These are phyloP conservation scores for Hordeum marinum DNA, from an alignment of 176 grass and related monocot genomes.

Conservation along the genomic window DNA sequence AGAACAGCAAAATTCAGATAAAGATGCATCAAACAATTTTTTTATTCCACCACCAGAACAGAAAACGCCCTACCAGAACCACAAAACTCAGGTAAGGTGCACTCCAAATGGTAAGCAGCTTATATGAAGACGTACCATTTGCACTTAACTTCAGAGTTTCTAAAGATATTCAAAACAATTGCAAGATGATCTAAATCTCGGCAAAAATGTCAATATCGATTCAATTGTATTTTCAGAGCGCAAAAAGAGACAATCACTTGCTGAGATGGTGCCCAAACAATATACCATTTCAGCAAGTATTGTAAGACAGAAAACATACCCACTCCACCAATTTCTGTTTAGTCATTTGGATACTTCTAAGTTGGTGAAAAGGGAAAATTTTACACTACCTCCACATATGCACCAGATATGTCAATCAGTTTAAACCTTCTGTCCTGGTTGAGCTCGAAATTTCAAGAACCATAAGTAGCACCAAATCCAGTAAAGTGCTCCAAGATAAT, in stretches of 20 bases:
- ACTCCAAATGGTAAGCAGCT: no score
- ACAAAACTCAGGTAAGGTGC: background rate
- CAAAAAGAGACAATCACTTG: background rate
- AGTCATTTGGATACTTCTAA: background rate
- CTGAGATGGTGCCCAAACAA: background rate
- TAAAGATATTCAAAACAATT: background rate
- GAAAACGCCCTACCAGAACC: background rate
- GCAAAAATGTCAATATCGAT: background rate
- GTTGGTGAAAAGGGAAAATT: background rate
- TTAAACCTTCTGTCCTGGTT: background rate
- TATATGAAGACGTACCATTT: background rate
- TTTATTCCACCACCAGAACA: background rate
- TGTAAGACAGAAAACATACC: background rate
- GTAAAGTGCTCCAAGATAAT: background rate
- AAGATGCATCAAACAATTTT: background rate
- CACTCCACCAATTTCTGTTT: background rate
- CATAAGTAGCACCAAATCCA: background rate
- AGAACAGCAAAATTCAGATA: background rate
- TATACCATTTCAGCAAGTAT: background rate
- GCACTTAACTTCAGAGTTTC: background rate
- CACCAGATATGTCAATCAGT: background rate
- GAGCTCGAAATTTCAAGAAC: background rate
- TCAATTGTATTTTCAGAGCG: background rate
- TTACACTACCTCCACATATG: background rate
- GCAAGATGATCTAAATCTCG: background rate